A percentile compares a stretch with the other conserved stretches of the same genome.
Evolutionary conservation across 139 green algal genomes (phyloP).

Genomic region (Auxenochlorella pyrenoidosa): DNA sequence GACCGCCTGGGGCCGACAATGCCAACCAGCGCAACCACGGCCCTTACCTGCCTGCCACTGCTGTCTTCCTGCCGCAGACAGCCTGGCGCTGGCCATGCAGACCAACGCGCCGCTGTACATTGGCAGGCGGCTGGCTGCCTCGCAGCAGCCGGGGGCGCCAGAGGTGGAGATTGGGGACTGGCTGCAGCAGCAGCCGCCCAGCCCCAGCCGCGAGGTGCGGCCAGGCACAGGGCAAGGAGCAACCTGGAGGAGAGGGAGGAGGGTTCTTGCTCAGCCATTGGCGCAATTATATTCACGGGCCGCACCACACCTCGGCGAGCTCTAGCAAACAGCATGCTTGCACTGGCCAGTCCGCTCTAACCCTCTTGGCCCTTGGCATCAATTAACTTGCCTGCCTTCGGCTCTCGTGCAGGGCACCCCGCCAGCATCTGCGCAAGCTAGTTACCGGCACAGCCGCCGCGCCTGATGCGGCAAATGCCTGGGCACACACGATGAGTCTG

Average conservation of each 20-base stretch:
- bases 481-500: no score
- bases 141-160: conserved; percentile 9
- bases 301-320: no score
- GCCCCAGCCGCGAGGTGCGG: conserved; percentile 3
- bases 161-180: conserved; percentile 7
- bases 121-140: conserved; percentile 13
- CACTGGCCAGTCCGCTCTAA: no score
- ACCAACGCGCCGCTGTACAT: conserved; percentile 2
- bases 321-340: no score
- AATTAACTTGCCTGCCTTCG: no score
- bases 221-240: no score
- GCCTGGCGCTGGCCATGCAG: conserved; percentile 26
- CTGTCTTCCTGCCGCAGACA: background rate
- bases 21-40: background rate
- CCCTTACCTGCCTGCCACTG: background rate
- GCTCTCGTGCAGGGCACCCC: background rate
- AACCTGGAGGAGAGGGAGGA: no score
- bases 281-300: no score
- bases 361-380: no score
- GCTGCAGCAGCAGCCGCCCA: conserved; percentile 5
- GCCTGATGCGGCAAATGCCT: background rate
- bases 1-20: no score
- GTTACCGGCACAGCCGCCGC: background rate
- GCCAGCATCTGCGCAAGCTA: background rate
- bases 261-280: no score